Percentiles rank a stretch among this genome's conserved stretches.
phyloP scores from a whole-genome alignment of 129 eudicot genomes.

The Heracleum sosnowskyi region DNA sequence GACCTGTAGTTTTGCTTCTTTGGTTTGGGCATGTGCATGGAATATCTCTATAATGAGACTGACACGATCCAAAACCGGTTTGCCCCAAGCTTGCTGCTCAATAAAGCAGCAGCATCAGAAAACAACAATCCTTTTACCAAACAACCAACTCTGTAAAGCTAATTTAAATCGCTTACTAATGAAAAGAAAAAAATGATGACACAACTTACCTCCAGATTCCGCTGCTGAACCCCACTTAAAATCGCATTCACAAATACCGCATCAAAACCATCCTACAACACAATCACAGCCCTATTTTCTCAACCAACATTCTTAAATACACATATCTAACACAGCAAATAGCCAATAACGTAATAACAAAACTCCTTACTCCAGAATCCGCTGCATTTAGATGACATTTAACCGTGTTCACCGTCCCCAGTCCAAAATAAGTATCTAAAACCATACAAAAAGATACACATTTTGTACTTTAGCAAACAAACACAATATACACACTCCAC shows the following conservation, averaged over 20 bases:
- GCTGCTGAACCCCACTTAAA: slow-evolving; percentile 75
- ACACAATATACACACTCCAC: neutral
- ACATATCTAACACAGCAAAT: neutral
- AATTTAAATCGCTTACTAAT: neutral
- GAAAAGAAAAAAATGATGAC: neutral
- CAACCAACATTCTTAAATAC: neutral
- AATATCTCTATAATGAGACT: slow-evolving; percentile 90
- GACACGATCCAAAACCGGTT: slow-evolving; percentile 97
- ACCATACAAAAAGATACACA: slow-evolving; percentile 12
- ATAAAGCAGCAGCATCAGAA: neutral
- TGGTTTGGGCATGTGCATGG: slow-evolving; percentile 97
- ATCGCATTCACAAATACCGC: slow-evolving; percentile 82
- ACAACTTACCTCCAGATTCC: slow-evolving; percentile 77
- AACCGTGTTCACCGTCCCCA: slow-evolving; percentile 64
- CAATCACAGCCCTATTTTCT: neutral
- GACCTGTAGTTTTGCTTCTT: slow-evolving; percentile 95
- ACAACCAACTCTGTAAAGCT: neutral
- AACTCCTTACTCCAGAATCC: slow-evolving; percentile 48
- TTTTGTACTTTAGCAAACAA: neutral
- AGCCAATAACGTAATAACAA: neutral
- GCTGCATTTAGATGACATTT: slow-evolving; percentile 62
- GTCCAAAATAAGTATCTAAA: slow-evolving; percentile 87
- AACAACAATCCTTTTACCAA: neutral
- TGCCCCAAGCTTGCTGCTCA: slow-evolving; percentile 70
- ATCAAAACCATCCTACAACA: slow-evolving; percentile 65